Conservation (phyloP, 352 stramenopile genomes). For the Phytophthora pini region DNA sequence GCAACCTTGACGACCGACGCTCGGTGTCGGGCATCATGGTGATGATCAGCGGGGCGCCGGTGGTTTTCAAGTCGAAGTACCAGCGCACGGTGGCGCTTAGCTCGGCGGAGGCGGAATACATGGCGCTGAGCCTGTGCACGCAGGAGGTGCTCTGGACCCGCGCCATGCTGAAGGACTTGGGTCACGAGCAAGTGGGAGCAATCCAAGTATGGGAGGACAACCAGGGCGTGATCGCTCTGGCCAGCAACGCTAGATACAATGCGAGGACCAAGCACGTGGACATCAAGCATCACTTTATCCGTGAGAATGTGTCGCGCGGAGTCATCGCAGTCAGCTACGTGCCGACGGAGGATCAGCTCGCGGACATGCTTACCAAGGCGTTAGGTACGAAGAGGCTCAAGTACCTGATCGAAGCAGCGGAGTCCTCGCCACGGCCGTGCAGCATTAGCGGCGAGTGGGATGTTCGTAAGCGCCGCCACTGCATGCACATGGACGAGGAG, state of each 20-base stretch:
- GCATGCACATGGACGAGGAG: no score
- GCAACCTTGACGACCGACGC: conserved; percentile 2
- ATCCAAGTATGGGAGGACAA: conserved; percentile 3
- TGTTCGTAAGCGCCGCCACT: no score
- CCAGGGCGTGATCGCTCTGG: conserved; percentile 6
- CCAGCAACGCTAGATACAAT: conserved; percentile 7
- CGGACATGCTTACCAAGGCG: not conserved
- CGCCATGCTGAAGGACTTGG: not conserved
- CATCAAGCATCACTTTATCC: conserved; percentile 12
- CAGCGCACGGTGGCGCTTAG: not conserved
- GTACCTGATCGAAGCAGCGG: no score
- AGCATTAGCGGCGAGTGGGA: no score
- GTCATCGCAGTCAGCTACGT: not conserved
- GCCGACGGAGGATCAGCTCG: not conserved
- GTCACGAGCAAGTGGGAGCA: conserved; percentile 10
- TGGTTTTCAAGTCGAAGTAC: conserved; percentile 8
- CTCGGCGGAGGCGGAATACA: conserved; percentile 7
- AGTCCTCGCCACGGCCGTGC: no score
- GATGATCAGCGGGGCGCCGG: not conserved
- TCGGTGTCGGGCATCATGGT: not conserved
- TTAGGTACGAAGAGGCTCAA: no score
- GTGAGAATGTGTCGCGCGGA: not conserved
- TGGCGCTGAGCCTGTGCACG: not conserved
- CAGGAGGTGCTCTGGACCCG: conserved; percentile 5
- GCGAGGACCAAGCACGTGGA: conserved; percentile 4